phyloP scores from a whole-genome alignment of 2,329 filamentous ascomycete species.

The Phoma sp. region DNA sequence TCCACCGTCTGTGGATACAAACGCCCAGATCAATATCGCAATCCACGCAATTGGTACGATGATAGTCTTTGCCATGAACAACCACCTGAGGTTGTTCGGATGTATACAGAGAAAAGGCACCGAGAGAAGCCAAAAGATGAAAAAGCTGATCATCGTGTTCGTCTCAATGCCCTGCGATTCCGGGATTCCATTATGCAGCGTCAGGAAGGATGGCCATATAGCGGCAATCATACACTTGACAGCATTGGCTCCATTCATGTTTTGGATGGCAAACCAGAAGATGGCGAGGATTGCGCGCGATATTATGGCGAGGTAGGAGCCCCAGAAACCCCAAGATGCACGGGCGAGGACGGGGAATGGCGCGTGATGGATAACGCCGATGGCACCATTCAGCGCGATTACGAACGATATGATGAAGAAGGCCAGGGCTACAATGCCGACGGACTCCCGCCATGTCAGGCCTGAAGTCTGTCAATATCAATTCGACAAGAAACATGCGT shows the following conservation, averaged over 20 bases:
- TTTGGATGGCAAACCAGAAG: slow-evolving; percentile 71
- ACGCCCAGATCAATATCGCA: slow-evolving; percentile 67
- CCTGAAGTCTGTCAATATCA: slow-evolving; percentile 38
- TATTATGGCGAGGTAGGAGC: slow-evolving; percentile 61
- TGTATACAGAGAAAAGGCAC: slow-evolving; percentile 63
- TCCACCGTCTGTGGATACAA: slow-evolving; percentile 60
- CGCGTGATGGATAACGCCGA: slow-evolving; percentile 54
- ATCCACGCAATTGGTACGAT: slow-evolving; percentile 65
- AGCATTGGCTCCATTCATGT: slow-evolving; percentile 65
- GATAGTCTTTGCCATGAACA: slow-evolving; percentile 57
- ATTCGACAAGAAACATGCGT: not conserved
- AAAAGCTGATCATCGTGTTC: slow-evolving; percentile 62
- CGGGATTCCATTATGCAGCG: slow-evolving; percentile 60
- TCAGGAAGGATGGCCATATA: slow-evolving; percentile 64
- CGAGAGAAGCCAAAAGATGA: slow-evolving; percentile 64
- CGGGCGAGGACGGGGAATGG: slow-evolving; percentile 64
- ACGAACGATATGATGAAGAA: slow-evolving; percentile 63
- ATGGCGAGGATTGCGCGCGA: slow-evolving; percentile 61
- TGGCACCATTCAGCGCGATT: slow-evolving; percentile 65
- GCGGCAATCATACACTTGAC: slow-evolving; percentile 60
- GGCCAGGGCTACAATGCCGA: slow-evolving; percentile 58
- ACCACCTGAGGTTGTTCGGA: slow-evolving; percentile 59
- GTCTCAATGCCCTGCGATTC: slow-evolving; percentile 60
- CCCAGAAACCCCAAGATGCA: slow-evolving; percentile 64
- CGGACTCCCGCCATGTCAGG: slow-evolving; percentile 61